Base-by-base conservation (phyloP, 768 basidiomycete species). In the Termitomyces sp. region DNA sequence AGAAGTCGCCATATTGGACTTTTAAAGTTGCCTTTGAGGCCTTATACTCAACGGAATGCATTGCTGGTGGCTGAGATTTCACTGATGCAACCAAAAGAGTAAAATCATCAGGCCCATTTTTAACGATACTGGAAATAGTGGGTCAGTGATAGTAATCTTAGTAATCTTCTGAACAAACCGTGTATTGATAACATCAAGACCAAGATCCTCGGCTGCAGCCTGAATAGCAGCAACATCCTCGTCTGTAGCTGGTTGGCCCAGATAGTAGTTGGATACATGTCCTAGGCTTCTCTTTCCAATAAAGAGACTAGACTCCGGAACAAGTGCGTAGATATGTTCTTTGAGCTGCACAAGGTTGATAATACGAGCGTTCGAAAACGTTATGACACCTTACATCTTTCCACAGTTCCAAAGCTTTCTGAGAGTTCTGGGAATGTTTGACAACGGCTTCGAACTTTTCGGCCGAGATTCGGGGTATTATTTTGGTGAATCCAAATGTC, bases 241-340 rank as follows among this genome's bases (percentile, higher is more conserved):
- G 57, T 92, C 88, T n/a, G 79, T 77, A 21, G 87, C 82, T 10
- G 78, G 66, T 57, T 87, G 78, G 0, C 90, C 90, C 26, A 86
- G 81, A 65, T 95, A 95, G 68, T 94, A 95, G 66, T 92, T 90
- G 30, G 86, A 89, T 51, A 90, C 66, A 56, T 93, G 90, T 0
- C 92, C 92, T 21, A 82, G 74, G 51, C 70, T 76, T 43, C 85
- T 87, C 66, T 93, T 93, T 50, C 92, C 92, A 59, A 95, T 87
- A 67, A 80, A 85, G 55, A 91, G 75, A 49, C 77, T 80, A 0
- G 77, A 68, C 64, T 89, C 85, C 2, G 92, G 91, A 24, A 70
- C 64, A 12, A 76, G 62, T 2, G 84, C 73, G 66, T 92, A 94
- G 43, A 94, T 88, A 65, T 90, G 82, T 1, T 78, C 82, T 67